Evolutionary conservation across 371 early-diverging fungal species (phyloP), one percentile per base, ranked within the genome.

Genomic region (Conidiobolus coronatus): DNA sequence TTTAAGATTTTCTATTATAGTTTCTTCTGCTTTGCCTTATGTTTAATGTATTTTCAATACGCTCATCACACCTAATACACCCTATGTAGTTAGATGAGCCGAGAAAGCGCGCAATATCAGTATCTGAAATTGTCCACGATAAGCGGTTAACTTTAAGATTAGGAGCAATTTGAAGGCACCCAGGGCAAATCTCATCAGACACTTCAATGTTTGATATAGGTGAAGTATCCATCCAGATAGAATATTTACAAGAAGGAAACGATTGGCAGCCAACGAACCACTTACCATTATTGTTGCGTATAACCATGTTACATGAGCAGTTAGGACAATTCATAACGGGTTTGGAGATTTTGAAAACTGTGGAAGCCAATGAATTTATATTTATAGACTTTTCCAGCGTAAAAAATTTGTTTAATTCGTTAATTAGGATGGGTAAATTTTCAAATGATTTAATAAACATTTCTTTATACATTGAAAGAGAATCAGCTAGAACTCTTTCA

Each of bases 391-490:
- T 20, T 20, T 41, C 21, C 4, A 41, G 15, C 5, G 4, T 11
- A 41, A 41, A 11, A 50, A 68, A 62, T 39, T 64, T 55, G 23
- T 51, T 51, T 1, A 59, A n/a, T n/a, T n/a, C 52, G 45, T 44
- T 38, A 21, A 66, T 60, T 5, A 86, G 54, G 24, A 54, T 59
- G 1, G 53, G 42, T 9, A 68, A 56, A 18, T 76, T 70, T 1
- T 51, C 29, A 1, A 42, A 45, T 0, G 73, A 62, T 21, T 53
- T 57, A 2, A 38, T 18, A 58, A 73, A 86, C 48, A 81, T 80
- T 1, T 65, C 60, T 36, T 57, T 46, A 55, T 86, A 84, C 54
- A 68, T 58, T 7, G 51, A 50, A 8, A 81, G 29, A 40, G 63
- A 64, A 21, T 73, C 60, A 3, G 36, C 48, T 1, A 80, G 37